Conservation (phyloP, 768 basidiomycete genomes). For the Lentinus tigrinus region DNA sequence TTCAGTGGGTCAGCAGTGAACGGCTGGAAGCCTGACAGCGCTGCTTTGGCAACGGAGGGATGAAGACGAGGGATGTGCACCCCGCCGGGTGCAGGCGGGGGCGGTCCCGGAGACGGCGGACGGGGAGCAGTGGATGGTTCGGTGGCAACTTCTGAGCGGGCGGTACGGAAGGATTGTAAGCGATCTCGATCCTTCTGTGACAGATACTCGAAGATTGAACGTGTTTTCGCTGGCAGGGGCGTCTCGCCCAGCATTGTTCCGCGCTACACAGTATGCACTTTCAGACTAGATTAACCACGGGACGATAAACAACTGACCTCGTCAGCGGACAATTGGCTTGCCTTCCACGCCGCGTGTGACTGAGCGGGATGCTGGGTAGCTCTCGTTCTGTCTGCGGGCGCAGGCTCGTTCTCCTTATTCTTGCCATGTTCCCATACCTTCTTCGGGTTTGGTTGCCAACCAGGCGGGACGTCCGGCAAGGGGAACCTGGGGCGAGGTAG, state of each 20-base stretch:
- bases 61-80: slow-evolving; percentile 48
- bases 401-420: slow-evolving; percentile 32
- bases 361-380: slow-evolving; percentile 19
- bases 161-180: slow-evolving; percentile 53
- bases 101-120: slow-evolving; percentile 26
- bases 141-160: slow-evolving; percentile 26
- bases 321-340: slow-evolving; percentile 60
- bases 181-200: slow-evolving; percentile 91
- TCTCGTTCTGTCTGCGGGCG: slow-evolving; percentile 45
- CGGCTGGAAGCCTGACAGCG: slow-evolving; percentile 86
- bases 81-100: slow-evolving; percentile 30
- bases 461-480: slow-evolving; percentile 75
- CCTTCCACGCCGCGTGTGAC: slow-evolving; percentile 53
- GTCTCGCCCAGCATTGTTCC: slow-evolving; percentile 83
- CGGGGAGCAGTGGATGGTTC: slow-evolving; percentile 20
- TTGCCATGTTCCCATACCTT: slow-evolving; percentile 63
- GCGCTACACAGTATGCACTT: slow-evolving; percentile 47
- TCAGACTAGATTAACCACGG: background rate
- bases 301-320: slow-evolving; percentile 47
- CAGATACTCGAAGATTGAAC: slow-evolving; percentile 92
- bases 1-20: slow-evolving; percentile 75
- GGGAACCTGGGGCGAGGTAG: slow-evolving; percentile 66
- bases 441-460: slow-evolving; percentile 83
- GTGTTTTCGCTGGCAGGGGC: slow-evolving; percentile 61
- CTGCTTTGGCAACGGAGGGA: slow-evolving; percentile 80